Evolutionary conservation across 2,329 filamentous ascomycete species (phyloP), one percentile per base, ranked within the genome.

Genomic region (Beauveria scarabaeidicola): DNA sequence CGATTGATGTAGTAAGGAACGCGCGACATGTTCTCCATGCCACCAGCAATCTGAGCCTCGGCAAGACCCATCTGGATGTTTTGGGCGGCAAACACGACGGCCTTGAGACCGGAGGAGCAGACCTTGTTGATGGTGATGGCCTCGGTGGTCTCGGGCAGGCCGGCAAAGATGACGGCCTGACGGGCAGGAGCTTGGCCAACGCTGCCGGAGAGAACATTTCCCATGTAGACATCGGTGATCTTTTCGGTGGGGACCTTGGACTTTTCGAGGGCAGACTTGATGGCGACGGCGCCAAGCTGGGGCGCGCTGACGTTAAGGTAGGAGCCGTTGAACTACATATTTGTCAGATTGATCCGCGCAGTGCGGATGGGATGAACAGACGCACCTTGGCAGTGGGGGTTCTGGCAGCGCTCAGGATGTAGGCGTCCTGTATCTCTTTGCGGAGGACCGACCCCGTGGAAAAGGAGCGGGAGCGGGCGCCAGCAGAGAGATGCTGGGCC

Each of bases 41-140:
- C 94, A 63, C 94, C 94, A 1, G 94, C 94, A 8, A 97, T 81
- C 72, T 96, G 89, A 0, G 89, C 92, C 68, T 96, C 90, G 17
- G 91, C 84, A 10, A 96, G 81, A 5, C 94, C 93, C 11, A 99
- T 83, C 74, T 97, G 90, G 67, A 97, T 96, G 69, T 96, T 94
- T 70, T 96, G 91, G 1, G 93, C 93, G 1, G 93, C 94, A 48
- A 97, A 82, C 23, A 83, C 86, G 5, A 97, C 91, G 1, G 94
- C 89, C 74, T 99, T 99, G 65, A 99, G 79, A 5, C 94, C 94
- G 0, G 92, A 97, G 4, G 94, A 89, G 78, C 94, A 99, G 62
- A 99, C 94, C 77, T 99, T 99, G 81, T 99, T 99, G 74, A 99
- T 87, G 17, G 94, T 97, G 54, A 88, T 87, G 40, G 92, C 89